Evolutionary conservation across 192 early-diverging fungal genomes (phyloP).

Genomic region (Umbelopsis ramanniana): DNA sequence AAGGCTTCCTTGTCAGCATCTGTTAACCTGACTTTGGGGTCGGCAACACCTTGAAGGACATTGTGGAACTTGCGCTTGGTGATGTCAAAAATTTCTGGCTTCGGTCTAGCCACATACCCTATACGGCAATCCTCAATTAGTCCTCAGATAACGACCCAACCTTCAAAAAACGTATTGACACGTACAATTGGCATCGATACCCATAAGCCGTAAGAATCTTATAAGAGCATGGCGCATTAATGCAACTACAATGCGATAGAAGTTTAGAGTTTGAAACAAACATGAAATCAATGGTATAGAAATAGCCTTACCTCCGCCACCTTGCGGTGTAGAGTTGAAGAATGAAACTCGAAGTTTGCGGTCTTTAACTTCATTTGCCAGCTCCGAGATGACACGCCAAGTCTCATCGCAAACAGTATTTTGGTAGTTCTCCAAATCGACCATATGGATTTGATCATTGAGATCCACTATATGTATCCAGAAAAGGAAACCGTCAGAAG

Average conservation of each 20-base stretch:
- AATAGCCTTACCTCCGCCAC: conserved; percentile 72
- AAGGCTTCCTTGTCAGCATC: conserved; percentile 70
- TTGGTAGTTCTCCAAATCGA: conserved; percentile 67
- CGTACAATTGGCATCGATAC: conserved; percentile 68
- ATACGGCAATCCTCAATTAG: conserved; percentile 19
- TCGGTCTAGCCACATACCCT: conserved; percentile 81
- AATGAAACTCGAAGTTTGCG: conserved; percentile 67
- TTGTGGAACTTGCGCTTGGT: conserved; percentile 92
- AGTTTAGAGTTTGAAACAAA: background rate
- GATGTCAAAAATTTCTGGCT: conserved; percentile 85
- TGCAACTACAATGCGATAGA: conserved; percentile 56
- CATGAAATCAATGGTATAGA: background rate
- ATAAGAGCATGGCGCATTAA: conserved; percentile 85
- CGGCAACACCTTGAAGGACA: conserved; percentile 82
- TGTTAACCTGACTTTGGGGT: conserved; percentile 46
- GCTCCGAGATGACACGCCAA: conserved; percentile 66
- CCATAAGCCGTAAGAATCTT: conserved; percentile 68
- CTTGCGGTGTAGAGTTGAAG: conserved; percentile 86
- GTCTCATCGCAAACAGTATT: conserved; percentile 63
- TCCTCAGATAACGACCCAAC: too few relatives aligned
- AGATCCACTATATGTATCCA: conserved; percentile 62
- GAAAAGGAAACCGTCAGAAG: background rate
- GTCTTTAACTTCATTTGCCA: conserved; percentile 57
- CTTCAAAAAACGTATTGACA: background rate
- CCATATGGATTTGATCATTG: conserved; percentile 70